A percentile compares a stretch with the other conserved stretches of the same genome.
phyloP scores from a whole-genome alignment of 2,329 filamentous ascomycete genomes.

The Salinomyces thailandicus region DNA sequence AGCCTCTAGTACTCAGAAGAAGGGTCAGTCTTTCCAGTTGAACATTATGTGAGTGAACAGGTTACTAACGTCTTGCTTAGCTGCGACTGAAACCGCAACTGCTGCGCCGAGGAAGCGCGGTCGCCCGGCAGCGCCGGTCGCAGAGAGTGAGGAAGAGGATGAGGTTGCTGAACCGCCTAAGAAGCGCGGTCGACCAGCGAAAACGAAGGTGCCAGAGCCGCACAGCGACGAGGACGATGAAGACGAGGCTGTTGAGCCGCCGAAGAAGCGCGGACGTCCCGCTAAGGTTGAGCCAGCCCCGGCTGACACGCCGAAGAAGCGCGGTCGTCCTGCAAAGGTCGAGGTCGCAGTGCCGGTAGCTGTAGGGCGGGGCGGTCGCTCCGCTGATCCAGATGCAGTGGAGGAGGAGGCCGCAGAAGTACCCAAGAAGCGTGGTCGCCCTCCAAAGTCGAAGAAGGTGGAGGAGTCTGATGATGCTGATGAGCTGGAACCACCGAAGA shows the following conservation, averaged over 20 bases:
- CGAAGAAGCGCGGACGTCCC: constrained; percentile 13
- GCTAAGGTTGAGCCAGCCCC: constrained; percentile 7
- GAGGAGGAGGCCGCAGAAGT: constrained; percentile 6
- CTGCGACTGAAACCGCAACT: not conserved
- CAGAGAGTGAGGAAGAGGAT: constrained; percentile 1
- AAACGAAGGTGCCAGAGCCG: constrained; percentile 2
- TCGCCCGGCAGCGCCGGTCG: constrained; percentile 2
- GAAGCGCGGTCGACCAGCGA: constrained; percentile 18
- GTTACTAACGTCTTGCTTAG: too few species aligned
- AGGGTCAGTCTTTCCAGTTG: constrained; percentile 2
- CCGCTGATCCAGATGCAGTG: too few species aligned
- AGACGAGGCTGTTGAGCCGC: not conserved
- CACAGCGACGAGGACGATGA: too few species aligned
- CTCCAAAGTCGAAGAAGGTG: constrained; percentile 5
- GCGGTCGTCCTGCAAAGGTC: too few species aligned
- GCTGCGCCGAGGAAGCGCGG: constrained; percentile 19
- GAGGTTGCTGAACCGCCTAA: constrained; percentile 13
- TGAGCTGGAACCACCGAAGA: constrained; percentile 19
- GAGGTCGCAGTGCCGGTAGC: constrained; percentile 1
- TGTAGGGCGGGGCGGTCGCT: too few species aligned
- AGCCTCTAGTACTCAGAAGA: constrained; percentile 4
- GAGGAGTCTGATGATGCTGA: constrained; percentile 6
- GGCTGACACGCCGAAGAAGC: too few species aligned
- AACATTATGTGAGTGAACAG: too few species aligned
- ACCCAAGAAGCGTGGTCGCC: constrained; percentile 21